Conservation (phyloP, 2,329 filamentous ascomycete species). For the Colletotrichum sp. region DNA sequence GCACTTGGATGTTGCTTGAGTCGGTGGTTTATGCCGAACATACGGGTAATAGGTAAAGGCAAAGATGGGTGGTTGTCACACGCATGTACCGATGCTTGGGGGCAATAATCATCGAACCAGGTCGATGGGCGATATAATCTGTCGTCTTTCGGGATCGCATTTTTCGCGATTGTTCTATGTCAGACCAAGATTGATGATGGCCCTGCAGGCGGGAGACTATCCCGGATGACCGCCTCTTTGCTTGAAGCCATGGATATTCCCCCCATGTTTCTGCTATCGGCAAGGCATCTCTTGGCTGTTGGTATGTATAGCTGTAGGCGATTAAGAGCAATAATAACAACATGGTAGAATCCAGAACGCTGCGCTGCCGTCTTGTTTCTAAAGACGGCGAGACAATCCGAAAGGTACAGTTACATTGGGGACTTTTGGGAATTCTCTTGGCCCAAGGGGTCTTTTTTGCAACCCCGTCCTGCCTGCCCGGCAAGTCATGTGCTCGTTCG, state of each 20-base stretch:
- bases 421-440: neutral
- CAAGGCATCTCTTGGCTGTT: neutral
- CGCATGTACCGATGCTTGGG: neutral
- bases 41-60: neutral
- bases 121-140: neutral
- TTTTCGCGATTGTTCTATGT: neutral
- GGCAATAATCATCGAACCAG: neutral
- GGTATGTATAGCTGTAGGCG: neutral
- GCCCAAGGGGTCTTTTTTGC: neutral
- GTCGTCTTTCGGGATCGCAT: neutral
- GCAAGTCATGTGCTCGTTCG: neutral
- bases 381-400: neutral
- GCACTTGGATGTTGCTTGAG: neutral
- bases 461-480: neutral
- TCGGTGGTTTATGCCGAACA: slow-evolving; percentile 13
- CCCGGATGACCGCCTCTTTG: neutral
- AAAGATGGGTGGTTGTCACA: neutral
- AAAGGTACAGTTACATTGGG: slow-evolving; percentile 10
- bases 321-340: neutral
- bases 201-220: neutral
- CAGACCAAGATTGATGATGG: neutral
- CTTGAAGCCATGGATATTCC: neutral
- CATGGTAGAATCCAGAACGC: neutral
- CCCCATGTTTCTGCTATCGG: slow-evolving; percentile 4
- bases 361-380: neutral